Evolutionary conservation across 768 basidiomycete species (phyloP), one percentile per base, ranked within the genome.

Genomic region (Cantharellus anzutake): DNA sequence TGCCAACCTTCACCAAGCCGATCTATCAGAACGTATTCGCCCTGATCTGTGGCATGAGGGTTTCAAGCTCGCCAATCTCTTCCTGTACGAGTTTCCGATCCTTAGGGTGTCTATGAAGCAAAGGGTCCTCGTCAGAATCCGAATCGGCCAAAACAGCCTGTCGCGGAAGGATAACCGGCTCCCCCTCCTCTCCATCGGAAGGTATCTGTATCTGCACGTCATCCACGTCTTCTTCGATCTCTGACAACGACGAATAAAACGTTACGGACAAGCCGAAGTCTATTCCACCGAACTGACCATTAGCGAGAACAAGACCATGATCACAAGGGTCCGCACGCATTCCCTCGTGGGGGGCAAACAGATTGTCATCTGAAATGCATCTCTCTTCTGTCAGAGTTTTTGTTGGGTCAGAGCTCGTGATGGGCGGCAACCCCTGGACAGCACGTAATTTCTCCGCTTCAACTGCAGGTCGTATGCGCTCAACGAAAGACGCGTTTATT

Each of bases 1-100:
- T 4, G 42, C 66, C 29, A 57, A 76, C 76, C 76, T 59, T 93
- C 97, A 11, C 96, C 96, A 0, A 99, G 78, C 0, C 93, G 79
- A 72, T 97, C 94, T 41, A 97, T 69, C 41, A 98, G 74, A 56
- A 73, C 77, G 74, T 94, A 98, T 63, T 85, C 75, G 2, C 73
- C 67, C 71, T 67, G 58, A 94, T 74, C n/a, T 76, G 70, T 0
- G 86, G 84, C 3, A 94, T 80, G 16, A 78, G 75, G 0, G 72
- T 68, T 62, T 81, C 72, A 37, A 97, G 77, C 62, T 86, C 80
- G 0, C 71, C 67, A 50, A 98, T 91, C 70, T 99, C 94, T 44
- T 74, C 71, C 51, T 76, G 72, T 58, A 97, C 86, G 63, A 85
- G 85, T 2, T 74, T 72, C 61, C 78, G 82, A 64, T 96, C 92